Evolutionary conservation across 306 rosid genomes (phyloP).

Genomic region (Inga oerstediana): DNA sequence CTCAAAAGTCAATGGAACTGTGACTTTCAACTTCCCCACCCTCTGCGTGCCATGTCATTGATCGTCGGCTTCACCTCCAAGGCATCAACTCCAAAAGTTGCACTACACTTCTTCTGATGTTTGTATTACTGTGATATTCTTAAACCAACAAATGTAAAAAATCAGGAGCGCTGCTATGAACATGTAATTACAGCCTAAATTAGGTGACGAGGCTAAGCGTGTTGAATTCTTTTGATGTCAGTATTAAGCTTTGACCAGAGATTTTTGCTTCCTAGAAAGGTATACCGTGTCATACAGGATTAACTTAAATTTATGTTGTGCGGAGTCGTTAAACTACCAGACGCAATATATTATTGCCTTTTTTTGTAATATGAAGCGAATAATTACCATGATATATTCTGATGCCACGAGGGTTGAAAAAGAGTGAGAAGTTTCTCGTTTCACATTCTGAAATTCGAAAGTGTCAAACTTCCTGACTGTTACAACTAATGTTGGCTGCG

Average conservation of each 20-base stretch:
- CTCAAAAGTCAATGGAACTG: slow-evolving; percentile 1
- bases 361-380: background rate
- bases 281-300: background rate
- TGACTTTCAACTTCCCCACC: background rate
- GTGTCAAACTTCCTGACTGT: slow-evolving; percentile 1
- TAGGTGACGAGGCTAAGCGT: background rate
- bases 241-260: background rate
- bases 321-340: background rate
- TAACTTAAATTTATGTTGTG: background rate
- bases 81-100: background rate
- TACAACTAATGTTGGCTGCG: background rate
- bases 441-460: background rate
- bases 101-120: background rate
- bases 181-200: background rate
- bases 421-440: background rate
- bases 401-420: background rate
- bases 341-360: background rate
- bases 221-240: background rate
- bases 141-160: background rate
- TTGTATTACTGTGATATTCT: background rate
- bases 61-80: background rate
- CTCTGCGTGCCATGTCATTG: background rate
- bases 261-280: background rate
- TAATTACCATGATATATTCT: background rate
- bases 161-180: background rate